Conservation (phyloP, 768 basidiomycete species). For the Kwoniella newhampshirensis region DNA sequence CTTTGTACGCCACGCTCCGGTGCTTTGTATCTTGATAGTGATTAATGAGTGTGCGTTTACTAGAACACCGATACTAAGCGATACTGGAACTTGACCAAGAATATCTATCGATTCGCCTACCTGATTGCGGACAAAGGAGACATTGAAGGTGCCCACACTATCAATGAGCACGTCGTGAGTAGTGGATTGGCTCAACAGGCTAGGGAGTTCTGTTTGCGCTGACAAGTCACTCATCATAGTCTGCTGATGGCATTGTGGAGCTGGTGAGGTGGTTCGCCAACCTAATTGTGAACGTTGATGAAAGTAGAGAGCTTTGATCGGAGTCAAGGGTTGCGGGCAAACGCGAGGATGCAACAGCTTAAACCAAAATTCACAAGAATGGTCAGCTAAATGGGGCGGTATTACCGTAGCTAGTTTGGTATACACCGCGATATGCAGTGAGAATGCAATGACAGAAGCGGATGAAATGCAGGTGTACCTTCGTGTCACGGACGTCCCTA, state of each 20-base stretch:
- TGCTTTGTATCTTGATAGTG: not conserved
- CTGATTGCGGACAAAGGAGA: constrained; percentile 1
- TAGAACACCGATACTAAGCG: constrained; percentile 47
- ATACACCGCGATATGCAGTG: no score
- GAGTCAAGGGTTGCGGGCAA: no score
- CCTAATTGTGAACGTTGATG: constrained; percentile 44
- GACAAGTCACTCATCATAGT: constrained; percentile 7
- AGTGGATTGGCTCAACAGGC: not conserved
- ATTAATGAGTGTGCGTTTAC: not conserved
- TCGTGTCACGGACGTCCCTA: no score
- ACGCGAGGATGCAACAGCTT: no score
- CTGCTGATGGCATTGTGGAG: constrained; percentile 32
- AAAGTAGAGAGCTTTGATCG: constrained; percentile 26
- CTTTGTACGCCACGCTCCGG: not conserved
- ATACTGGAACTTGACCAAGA: constrained; percentile 48
- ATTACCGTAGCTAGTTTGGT: no score
- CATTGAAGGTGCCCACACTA: constrained; percentile 50
- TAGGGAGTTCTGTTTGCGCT: not conserved
- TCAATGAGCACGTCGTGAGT: constrained; percentile 49
- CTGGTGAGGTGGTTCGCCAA: constrained; percentile 42
- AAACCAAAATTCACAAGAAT: no score
- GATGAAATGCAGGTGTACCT: no score
- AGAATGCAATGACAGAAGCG: no score
- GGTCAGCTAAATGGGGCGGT: no score
- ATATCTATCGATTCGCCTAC: constrained; percentile 49